Conservation (phyloP, 139 green algal species). For the Yamagishiella unicocca region DNA sequence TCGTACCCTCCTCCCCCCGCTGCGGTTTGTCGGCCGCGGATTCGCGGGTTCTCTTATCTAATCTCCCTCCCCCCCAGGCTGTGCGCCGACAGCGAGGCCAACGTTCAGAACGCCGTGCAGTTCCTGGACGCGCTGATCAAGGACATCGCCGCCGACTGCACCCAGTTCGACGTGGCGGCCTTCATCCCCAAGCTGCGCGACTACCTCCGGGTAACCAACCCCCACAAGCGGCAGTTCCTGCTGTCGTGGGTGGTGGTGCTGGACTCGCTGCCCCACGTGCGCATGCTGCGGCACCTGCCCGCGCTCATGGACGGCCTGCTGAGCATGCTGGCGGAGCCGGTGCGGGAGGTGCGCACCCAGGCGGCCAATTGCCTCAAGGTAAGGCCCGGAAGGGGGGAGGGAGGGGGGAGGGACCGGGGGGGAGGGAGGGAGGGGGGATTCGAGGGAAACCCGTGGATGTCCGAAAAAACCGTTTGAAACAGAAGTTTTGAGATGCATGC, state of each 20-base stretch:
- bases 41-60: too few species aligned
- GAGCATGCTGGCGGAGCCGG: slow-evolving; percentile 87
- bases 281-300: slow-evolving; percentile 91
- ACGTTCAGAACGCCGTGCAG: slow-evolving; percentile 93
- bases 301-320: slow-evolving; percentile 93
- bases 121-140: slow-evolving; percentile 97
- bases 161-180: slow-evolving; percentile 76
- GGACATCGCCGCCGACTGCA: slow-evolving; percentile 66
- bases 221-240: slow-evolving; percentile 89
- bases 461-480: too few species aligned
- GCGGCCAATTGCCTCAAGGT: slow-evolving; percentile 62
- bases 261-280: slow-evolving; percentile 89
- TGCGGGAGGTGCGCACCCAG: slow-evolving; percentile 64
- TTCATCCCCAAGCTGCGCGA: slow-evolving; percentile 92
- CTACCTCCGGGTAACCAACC: slow-evolving; percentile 86
- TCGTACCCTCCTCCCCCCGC: background rate
- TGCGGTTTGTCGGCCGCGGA: too few species aligned
- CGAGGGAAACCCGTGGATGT: too few species aligned
- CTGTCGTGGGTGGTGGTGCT: slow-evolving; percentile 90
- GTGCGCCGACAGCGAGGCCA: slow-evolving; percentile 72
- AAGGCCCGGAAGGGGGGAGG: background rate
- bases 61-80: slow-evolving; percentile 44
- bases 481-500: too few species aligned
- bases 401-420: too few species aligned
- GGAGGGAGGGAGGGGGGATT: too few species aligned